A percentile compares a stretch with the other conserved stretches of the same genome.
phyloP scores from a whole-genome alignment of 176 grass and related monocot species.

The Oryza australiensis region DNA sequence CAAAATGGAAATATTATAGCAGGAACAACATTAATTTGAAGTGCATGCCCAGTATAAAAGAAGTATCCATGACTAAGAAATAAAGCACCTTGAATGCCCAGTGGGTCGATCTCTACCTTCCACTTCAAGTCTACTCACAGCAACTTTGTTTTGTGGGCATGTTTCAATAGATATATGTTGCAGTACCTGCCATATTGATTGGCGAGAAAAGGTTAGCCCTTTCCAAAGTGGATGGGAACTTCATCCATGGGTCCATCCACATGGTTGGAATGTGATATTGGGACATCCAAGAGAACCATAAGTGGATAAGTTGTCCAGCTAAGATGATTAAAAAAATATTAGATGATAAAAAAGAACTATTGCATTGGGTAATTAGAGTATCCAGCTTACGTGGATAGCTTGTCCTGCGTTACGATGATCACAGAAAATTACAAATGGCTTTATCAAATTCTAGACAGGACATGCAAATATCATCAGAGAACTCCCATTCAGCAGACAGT shows the following conservation, averaged over 20 bases:
- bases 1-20: conserved; percentile 21
- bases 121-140: background rate
- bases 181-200: background rate
- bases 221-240: background rate
- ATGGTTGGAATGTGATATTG: background rate
- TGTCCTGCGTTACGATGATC: background rate
- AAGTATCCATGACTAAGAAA: conserved; percentile 3
- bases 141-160: conserved; percentile 23
- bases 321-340: background rate
- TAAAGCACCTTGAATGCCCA: conserved; percentile 39
- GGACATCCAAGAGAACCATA: background rate
- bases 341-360: background rate
- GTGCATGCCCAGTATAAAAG: conserved; percentile 19
- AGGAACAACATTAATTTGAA: conserved; percentile 26
- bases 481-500: background rate
- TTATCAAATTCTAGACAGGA: background rate
- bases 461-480: background rate
- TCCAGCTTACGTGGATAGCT: background rate
- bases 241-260: background rate
- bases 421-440: background rate
- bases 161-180: background rate
- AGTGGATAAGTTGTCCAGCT: background rate
- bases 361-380: background rate
- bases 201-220: background rate
- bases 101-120: conserved; percentile 19